Evolutionary conservation across 306 rosid species (phyloP).

Genomic region (Carpinus viminea): DNA sequence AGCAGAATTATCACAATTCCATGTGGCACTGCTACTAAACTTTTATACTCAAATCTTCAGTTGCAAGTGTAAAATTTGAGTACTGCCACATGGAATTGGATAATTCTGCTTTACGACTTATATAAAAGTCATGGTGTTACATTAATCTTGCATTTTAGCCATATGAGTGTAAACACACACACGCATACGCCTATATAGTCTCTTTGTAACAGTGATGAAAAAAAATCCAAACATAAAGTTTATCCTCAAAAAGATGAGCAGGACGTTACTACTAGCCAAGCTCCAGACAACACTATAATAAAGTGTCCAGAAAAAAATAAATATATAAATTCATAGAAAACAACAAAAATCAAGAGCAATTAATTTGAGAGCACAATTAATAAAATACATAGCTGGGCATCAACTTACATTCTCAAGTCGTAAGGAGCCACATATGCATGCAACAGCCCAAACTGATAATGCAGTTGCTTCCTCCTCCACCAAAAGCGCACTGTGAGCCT

Average conservation of each 20-base stretch:
- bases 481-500: conserved; percentile 77
- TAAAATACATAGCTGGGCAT: conserved; percentile 3
- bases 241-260: background rate
- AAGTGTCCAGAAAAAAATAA: background rate
- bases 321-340: background rate
- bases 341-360: background rate
- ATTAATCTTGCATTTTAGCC: background rate
- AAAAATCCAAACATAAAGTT: background rate
- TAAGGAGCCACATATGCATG: conserved; percentile 90
- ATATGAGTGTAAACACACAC: background rate
- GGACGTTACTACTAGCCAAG: background rate
- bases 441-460: conserved; percentile 89
- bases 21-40: no score
- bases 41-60: no score
- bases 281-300: background rate
- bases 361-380: background rate
- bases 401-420: conserved; percentile 88
- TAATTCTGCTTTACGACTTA: no score
- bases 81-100: no score
- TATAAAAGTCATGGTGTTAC: background rate
- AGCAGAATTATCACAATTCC: no score
- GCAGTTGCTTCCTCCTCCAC: conserved; percentile 95
- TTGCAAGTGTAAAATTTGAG: no score
- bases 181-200: background rate
- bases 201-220: background rate